Conservation (phyloP, 1,139 yeast genomes). For the Geotrichum citri-aurantii region DNA sequence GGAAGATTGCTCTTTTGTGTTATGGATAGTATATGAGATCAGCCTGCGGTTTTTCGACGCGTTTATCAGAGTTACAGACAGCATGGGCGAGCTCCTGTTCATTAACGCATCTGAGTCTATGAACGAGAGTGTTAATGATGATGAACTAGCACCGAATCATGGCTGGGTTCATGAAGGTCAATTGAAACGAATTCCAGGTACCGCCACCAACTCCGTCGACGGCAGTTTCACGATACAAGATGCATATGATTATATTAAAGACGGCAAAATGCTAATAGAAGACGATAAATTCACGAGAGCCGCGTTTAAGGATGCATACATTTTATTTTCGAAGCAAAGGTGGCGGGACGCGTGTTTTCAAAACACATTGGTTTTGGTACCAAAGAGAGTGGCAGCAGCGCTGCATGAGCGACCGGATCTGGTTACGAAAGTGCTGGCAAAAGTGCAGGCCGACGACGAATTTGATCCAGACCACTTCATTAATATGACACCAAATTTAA, state of each 20-base stretch:
- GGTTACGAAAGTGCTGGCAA: neutral
- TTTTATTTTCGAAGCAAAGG: neutral
- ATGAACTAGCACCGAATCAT: constrained; percentile 8
- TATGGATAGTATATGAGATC: constrained; percentile 3
- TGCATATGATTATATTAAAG: constrained; percentile 9
- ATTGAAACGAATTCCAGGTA: constrained; percentile 3
- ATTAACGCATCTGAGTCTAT: constrained; percentile 6
- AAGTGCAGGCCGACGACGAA: neutral
- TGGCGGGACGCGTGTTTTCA: constrained; percentile 6
- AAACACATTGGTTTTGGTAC: constrained; percentile 10
- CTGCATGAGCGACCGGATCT: neutral
- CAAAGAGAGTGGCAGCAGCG: constrained; percentile 6
- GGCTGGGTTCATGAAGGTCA: constrained; percentile 14
- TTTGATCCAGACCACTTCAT: neutral
- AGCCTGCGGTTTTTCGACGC: constrained; percentile 5
- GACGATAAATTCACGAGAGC: neutral
- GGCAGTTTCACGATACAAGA: constrained; percentile 1
- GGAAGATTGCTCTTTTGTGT: constrained; percentile 7
- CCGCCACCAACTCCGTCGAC: neutral
- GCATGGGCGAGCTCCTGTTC: constrained; percentile 16
- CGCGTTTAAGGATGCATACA: neutral
- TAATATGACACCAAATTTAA: neutral
- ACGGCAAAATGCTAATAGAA: neutral
- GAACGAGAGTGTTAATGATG: constrained; percentile 5
- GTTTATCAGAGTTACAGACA: constrained; percentile 6